Base-by-base conservation (phyloP, 768 basidiomycete genomes). In the Suillus americanus region DNA sequence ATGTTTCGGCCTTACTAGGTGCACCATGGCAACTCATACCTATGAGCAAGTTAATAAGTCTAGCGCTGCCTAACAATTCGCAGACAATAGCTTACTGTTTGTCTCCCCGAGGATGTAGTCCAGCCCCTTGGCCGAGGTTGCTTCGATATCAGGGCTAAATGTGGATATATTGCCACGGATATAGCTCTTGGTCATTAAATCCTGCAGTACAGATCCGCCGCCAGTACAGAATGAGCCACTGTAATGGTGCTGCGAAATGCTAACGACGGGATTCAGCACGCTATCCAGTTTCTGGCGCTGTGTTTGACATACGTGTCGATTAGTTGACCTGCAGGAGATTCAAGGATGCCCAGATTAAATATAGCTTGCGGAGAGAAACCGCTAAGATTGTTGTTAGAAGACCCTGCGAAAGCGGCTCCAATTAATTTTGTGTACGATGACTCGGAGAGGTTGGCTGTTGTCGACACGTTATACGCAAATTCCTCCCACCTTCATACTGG, bases 211-310 rank as follows among this genome's bases (percentile, higher is more conserved):
- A 30, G 82, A 83, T 30, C 77, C 79, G 51, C 73, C 81, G 20
- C 89, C 89, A 7, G 75, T 66, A 67, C 88, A 89, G 71, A 88
- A 89, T 3, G 84, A 83, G 14, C 88, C 87, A n/a, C 86, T 86
- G 69, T 80, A 80, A 13, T 72, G 72, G 63, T 79, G 78, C 66
- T 82, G 79, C 18, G 82, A 83, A 60, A 80, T 74, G 23, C 76
- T 77, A 64, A 10, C 37, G 20, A 57, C 14, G 63, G 30, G 23
- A 57, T 30, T 69, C 23, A 59, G 50, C 25, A 23, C 25, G 16
- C 20, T 12, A 50, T 54, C 12, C 67, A 61, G 14, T 35, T 66
- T 59, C 14, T 33, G 14, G 51, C 87, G 85, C 5, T 86, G 86
- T 65, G 5, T 28, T 54, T 50, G 25, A 75, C 85, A n/a, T 71